Evolutionary conservation across 139 green algal genomes (phyloP).

Genomic region (Picochlorum sp.): DNA sequence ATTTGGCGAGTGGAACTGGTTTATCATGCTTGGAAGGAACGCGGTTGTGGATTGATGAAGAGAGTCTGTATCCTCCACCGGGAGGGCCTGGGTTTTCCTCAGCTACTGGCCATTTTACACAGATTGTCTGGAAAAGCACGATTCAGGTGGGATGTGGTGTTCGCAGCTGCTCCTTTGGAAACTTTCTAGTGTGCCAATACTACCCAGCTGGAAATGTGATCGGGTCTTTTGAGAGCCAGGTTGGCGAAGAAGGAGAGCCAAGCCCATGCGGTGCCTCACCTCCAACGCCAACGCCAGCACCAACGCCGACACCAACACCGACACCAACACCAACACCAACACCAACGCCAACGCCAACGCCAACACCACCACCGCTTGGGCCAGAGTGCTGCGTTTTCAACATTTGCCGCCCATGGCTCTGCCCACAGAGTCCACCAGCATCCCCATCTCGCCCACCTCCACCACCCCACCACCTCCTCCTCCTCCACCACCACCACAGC

Average conservation of each 20-base stretch:
- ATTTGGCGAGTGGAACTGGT: constrained; percentile 9
- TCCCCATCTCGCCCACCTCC: no score
- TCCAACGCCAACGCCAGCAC: not conserved
- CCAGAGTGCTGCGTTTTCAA: no score
- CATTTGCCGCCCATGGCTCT: no score
- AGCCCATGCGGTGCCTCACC: not conserved
- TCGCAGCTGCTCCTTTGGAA: not conserved
- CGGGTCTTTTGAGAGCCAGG: not conserved
- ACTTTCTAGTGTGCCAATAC: constrained; percentile 11
- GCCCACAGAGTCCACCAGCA: no score
- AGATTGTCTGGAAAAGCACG: constrained; percentile 11
- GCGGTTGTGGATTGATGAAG: constrained; percentile 7
- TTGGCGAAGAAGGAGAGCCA: not conserved
- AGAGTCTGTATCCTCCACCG: constrained; percentile 2
- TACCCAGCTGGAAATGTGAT: constrained; percentile 11
- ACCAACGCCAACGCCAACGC: not conserved
- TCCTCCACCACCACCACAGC: no score
- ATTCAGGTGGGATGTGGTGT: constrained; percentile 9
- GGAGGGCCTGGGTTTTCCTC: constrained; percentile 1
- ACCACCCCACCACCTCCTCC: no score
- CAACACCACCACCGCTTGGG: no score
- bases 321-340: not conserved
- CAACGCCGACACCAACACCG: not conserved
- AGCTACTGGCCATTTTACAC: constrained; percentile 8
- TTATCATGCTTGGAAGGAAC: not conserved